Conservation (phyloP, 306 rosid species). For the Hippophae rhamnoides region DNA sequence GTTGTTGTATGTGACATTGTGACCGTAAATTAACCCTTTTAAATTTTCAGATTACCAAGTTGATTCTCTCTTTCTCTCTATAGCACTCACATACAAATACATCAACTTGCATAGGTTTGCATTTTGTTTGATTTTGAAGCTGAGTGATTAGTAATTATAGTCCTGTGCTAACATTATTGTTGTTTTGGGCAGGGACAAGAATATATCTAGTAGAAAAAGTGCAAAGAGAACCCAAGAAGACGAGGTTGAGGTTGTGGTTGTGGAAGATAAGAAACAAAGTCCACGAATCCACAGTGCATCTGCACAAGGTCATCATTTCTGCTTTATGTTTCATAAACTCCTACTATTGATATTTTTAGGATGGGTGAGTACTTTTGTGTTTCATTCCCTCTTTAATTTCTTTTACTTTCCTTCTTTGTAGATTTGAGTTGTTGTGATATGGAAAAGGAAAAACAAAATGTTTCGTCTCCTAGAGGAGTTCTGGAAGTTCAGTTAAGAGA, state of each 20-base stretch:
- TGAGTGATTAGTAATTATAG: not conserved
- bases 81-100: not conserved
- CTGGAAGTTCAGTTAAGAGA: constrained; percentile 41
- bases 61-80: not conserved
- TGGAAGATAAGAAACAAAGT: constrained; percentile 14
- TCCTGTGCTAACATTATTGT: constrained; percentile 9
- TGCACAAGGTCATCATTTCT: constrained; percentile 35
- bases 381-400: not conserved
- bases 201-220: constrained; percentile 6
- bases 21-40: not conserved
- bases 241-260: constrained; percentile 3
- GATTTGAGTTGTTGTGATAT: constrained; percentile 52
- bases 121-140: too few species aligned
- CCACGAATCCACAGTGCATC: constrained; percentile 28
- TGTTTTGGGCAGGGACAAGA: constrained; percentile 25
- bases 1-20: not conserved
- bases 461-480: constrained; percentile 71
- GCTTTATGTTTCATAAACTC: not conserved
- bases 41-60: not conserved
- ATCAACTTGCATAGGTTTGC: not conserved
- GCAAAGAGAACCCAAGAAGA: constrained; percentile 12
- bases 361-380: not conserved
- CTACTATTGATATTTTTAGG: not conserved
- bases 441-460: constrained; percentile 57
- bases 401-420: constrained; percentile 15